These are phyloP conservation scores for Tolypocladium sp. DNA, from an alignment of 2,329 filamentous ascomycete species.

Conservation along the genomic window DNA sequence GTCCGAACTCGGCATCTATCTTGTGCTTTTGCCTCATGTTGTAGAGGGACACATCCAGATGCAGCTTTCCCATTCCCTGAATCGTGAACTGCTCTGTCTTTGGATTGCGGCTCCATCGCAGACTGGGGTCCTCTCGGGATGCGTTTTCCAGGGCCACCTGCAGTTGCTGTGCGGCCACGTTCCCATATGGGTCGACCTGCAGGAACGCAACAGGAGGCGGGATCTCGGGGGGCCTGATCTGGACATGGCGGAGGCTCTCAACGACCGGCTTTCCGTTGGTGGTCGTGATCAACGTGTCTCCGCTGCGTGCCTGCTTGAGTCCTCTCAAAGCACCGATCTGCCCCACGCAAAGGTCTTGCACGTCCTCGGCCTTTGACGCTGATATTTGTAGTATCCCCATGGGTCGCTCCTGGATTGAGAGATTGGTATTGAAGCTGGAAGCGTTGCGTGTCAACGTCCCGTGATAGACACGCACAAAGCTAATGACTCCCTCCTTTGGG, in stretches of 20 bases:
- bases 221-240: slow-evolving; percentile 79
- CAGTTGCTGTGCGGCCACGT: slow-evolving; percentile 72
- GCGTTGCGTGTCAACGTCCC: slow-evolving; percentile 68
- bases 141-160: slow-evolving; percentile 68
- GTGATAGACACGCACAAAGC: slow-evolving; percentile 88
- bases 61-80: slow-evolving; percentile 92
- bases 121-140: slow-evolving; percentile 83
- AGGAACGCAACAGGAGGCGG: slow-evolving; percentile 94
- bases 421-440: slow-evolving; percentile 78
- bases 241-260: slow-evolving; percentile 60
- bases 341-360: slow-evolving; percentile 69
- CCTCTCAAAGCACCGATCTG: slow-evolving; percentile 93
- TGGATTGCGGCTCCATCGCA: slow-evolving; percentile 75
- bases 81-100: slow-evolving; percentile 90
- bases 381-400: slow-evolving; percentile 83
- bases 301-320: slow-evolving; percentile 83
- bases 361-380: slow-evolving; percentile 76
- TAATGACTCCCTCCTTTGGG: slow-evolving; percentile 72
- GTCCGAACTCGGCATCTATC: slow-evolving; percentile 75
- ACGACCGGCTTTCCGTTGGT: slow-evolving; percentile 53
- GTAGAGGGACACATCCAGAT: slow-evolving; percentile 87
- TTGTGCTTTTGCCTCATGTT: slow-evolving; percentile 84
- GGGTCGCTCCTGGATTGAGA: slow-evolving; percentile 69
- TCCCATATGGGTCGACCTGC: slow-evolving; percentile 74
- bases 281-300: slow-evolving; percentile 80